Percentiles rank a stretch among this genome's conserved stretches.
Conservation (phyloP, 2,329 filamentous ascomycete species). For the Aspergillus awamori region DNA sequence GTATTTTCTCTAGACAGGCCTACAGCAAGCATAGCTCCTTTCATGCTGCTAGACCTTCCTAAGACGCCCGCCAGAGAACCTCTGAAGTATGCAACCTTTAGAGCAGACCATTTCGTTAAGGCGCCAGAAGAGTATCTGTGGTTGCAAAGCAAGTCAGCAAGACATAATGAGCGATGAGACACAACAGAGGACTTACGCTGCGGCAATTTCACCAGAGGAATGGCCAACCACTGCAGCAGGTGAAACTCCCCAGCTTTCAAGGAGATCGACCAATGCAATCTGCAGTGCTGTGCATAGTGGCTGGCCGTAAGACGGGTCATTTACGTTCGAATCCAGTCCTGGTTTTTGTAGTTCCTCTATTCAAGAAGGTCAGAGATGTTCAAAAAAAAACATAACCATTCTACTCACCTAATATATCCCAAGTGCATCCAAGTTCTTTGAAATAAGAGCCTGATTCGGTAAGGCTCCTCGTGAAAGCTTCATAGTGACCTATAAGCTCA, state of each 20-base stretch:
- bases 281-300: slow-evolving; percentile 12
- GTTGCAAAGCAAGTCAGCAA: background rate
- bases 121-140: slow-evolving; percentile 10
- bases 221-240: slow-evolving; percentile 12
- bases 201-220: slow-evolving; percentile 16
- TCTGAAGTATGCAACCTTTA: slow-evolving; percentile 18
- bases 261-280: slow-evolving; percentile 10
- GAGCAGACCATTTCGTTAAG: slow-evolving; percentile 4
- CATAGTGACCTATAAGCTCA: slow-evolving; percentile 22
- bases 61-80: slow-evolving; percentile 3
- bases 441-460: slow-evolving; percentile 16
- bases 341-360: slow-evolving; percentile 21
- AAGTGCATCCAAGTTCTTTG: slow-evolving; percentile 14
- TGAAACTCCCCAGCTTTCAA: slow-evolving; percentile 3
- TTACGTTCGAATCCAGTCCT: slow-evolving; percentile 6
- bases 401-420: slow-evolving; percentile 10
- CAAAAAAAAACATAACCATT: background rate
- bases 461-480: slow-evolving; percentile 16
- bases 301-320: slow-evolving; percentile 3
- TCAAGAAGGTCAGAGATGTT: background rate
- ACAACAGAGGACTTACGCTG: slow-evolving; percentile 1
- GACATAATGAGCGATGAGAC: too few species aligned
- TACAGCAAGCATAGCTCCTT: slow-evolving; percentile 26
- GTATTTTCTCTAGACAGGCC: slow-evolving; percentile 16
- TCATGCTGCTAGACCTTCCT: background rate